Evolutionary conservation across 2,329 filamentous ascomycete species (phyloP), one percentile per base, ranked within the genome.

Genomic region (Trichophyton rubrum): DNA sequence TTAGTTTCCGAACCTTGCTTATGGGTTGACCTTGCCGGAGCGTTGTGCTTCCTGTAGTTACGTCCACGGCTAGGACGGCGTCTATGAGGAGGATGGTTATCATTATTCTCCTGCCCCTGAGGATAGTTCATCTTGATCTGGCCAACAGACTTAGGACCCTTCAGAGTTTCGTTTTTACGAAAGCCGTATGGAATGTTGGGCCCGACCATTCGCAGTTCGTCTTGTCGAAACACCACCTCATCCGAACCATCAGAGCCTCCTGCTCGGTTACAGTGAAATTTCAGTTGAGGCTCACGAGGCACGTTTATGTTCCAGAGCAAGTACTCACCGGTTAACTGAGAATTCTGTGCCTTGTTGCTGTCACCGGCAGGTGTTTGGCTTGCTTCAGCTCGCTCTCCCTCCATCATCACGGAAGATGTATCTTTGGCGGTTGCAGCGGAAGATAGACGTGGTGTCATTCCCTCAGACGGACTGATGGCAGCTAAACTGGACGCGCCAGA

Each of bases 231-330:
- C 6, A 70, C 59, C 17, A 68, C 59, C 49, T 66, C 64, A 27
- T 69, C 68, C 3, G 67, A 68, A 11, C 56, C 60, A 20, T 65
- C 58, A 8, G 63, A 65, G 40, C 62, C 62, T 11, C 56, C 59
- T 13, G 20, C 62, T 55, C 35, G 17, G 17, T 35, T 20, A 6
- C 8, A 17, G 24, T 8, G n/a, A 35, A 3, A 55, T 17, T 27
- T 55, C n/a, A 55, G 49, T 9, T 35, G n/a, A 9, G 22, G 33
- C 13, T n/a, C 15, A 2, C n/a, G 3, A 55, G 3, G 13, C n/a
- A 55, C n/a, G 15, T 24, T 3, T 17, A 11, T 17, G 33, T 35
- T 49, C 3, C 13, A 27, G 13, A 55, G 33, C 33, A 3, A n/a
- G 8, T 17, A 20, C 49, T 33, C 7, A 55, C 49, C 49, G n/a